Conservation (phyloP, 192 early-diverging fungal genomes). For the Pilaira anomala region DNA sequence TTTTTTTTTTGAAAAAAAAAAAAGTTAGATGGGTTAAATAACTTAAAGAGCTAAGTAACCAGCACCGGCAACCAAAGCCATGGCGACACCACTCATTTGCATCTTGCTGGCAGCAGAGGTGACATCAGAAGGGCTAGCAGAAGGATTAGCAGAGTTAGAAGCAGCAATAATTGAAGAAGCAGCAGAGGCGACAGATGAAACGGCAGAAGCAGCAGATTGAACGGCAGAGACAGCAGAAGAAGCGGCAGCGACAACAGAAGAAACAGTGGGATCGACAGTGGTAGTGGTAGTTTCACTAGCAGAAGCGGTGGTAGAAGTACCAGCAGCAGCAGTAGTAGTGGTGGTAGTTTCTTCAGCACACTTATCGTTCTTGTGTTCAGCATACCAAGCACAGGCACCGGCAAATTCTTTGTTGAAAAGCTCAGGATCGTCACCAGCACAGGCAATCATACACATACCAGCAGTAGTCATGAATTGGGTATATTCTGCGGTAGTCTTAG, state of each 20-base stretch:
- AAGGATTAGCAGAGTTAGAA: neutral
- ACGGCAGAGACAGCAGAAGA: too few relatives aligned
- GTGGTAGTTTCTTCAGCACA: constrained; percentile 1
- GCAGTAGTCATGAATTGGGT: constrained; percentile 30
- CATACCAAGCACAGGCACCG: constrained; percentile 25
- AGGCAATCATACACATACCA: constrained; percentile 28
- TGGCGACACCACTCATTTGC: neutral
- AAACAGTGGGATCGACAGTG: too few relatives aligned
- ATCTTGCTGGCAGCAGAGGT: neutral
- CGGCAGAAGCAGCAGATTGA: neutral
- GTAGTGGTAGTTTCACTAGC: too few relatives aligned
- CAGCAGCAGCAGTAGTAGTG: constrained; percentile 13
- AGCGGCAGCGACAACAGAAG: neutral
- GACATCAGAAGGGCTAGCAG: neutral
- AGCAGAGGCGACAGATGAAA: neutral
- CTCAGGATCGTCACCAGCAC: constrained; percentile 21
- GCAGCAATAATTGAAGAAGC: constrained; percentile 10
- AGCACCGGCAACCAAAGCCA: neutral
- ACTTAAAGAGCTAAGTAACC: neutral
- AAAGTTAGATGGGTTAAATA: too few relatives aligned
- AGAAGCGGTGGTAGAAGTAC: too few relatives aligned
- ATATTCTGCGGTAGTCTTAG: constrained; percentile 27
- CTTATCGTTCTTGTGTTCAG: constrained; percentile 3
- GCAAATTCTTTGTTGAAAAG: constrained; percentile 17
- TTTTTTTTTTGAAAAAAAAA: neutral